Base-by-base conservation (phyloP, 306 rosid genomes). In the Elaeagnus macrophylla region DNA sequence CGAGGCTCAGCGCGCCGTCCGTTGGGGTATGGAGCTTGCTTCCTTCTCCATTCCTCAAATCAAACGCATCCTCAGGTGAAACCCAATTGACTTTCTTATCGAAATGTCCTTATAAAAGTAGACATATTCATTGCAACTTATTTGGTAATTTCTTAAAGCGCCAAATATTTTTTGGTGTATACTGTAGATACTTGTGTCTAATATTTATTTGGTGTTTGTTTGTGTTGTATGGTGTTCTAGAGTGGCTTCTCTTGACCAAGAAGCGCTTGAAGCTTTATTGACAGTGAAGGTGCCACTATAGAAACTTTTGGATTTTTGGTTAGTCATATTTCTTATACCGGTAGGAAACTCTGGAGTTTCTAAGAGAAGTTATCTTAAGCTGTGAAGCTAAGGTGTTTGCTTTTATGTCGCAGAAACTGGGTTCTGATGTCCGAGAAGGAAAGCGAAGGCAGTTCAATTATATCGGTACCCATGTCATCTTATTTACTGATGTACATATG, bases 341-440 rank as follows among this genome's bases (percentile, higher is more conserved):
- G 32, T 25, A 25, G 32, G 32, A 39, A 15, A 13, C 35, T 36
- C 10, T 51, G 10, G 14, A 19, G 40, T 17, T 19, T 5, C 14
- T 58, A 7, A 20, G 39, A 50, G n/a, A 39, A 32, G 37, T n/a
- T n/a, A 15, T 36, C n/a, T 71, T 32, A 47, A 1, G 58, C 43
- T 36, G 65, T 83, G 89, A 56, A 73, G 83, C 54, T 44, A 79
- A 80, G 63, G 53, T 80, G 89, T 80, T 78, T 81, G 94, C 54
- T 72, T 49, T 64, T 68, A 69, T 77, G 84, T 51, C 77, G 18
- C 83, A 93, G 96, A 82, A 67, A 79, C 46, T 84, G 20, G 83
- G 94, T 11, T 76, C 81, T 10, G 95, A 84, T 75, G 94, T 91
- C 14, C 95, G 99, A 3, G 96, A 91, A 87, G 96, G 94, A 72